Conservation (phyloP, 1,139 yeast genomes). For the Candida labiduridarum region DNA sequence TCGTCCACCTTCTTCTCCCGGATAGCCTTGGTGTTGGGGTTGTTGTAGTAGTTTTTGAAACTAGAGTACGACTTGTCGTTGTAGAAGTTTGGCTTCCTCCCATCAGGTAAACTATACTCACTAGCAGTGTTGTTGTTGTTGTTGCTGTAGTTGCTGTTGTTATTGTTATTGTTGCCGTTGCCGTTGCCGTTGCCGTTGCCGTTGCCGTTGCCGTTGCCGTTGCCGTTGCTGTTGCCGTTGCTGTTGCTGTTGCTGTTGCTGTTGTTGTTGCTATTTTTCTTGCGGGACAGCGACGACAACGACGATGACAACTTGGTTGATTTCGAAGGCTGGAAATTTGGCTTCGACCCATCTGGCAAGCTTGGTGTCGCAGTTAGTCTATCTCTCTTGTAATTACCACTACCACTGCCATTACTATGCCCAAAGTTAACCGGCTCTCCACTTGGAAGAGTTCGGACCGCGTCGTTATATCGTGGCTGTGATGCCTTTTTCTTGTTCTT, state of each 20-base stretch:
- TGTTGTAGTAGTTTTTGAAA: slow-evolving; percentile 5
- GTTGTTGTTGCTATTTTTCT: background rate
- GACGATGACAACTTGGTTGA: slow-evolving; percentile 4
- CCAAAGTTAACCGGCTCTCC: slow-evolving; percentile 49
- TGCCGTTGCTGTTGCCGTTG: no score
- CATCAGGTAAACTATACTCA: slow-evolving; percentile 30
- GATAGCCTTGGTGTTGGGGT: slow-evolving; percentile 16
- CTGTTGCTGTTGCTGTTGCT: no score
- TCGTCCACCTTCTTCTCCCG: slow-evolving; percentile 27
- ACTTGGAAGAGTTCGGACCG: slow-evolving; percentile 38
- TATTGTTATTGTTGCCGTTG: slow-evolving; percentile 4
- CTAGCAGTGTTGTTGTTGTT: background rate
- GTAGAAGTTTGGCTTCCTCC: slow-evolving; percentile 35
- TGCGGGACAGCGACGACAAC: background rate
- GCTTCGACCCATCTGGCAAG: slow-evolving; percentile 38
- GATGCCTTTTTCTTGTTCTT: slow-evolving; percentile 15
- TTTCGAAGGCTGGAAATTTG: slow-evolving; percentile 23
- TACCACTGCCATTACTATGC: slow-evolving; percentile 14
- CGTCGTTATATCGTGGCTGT: slow-evolving; percentile 18
- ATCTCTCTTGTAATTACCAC: background rate
- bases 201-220: no score
- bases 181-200: no score
- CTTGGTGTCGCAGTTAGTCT: slow-evolving; percentile 18
- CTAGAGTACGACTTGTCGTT: slow-evolving; percentile 10
- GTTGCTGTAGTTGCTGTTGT: background rate